Conservation (phyloP, 2,329 filamentous ascomycete genomes). For the Trichoderma koningiopsis region DNA sequence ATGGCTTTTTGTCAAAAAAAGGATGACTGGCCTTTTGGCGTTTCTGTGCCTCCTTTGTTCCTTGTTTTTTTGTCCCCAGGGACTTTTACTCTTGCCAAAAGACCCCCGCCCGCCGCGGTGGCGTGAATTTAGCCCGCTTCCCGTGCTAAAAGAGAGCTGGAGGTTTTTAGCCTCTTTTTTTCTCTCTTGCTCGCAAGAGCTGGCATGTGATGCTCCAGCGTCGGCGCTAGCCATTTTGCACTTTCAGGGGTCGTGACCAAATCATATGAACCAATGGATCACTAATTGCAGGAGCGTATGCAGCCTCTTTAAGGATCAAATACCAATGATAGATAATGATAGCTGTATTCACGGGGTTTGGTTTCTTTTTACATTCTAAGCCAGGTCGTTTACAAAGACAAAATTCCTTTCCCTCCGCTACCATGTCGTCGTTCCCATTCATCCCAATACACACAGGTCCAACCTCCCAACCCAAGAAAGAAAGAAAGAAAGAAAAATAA, state of each 20-base stretch:
- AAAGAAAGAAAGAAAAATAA: not conserved
- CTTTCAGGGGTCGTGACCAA: not conserved
- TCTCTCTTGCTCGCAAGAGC: not conserved
- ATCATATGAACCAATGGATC: not conserved
- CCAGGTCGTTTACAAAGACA: slow-evolving; percentile 1
- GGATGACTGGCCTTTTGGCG: not conserved
- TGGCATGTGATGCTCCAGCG: slow-evolving; percentile 17
- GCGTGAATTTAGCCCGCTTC: not conserved
- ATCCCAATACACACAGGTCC: not conserved
- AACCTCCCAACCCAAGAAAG: not conserved
- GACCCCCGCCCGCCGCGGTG: not conserved
- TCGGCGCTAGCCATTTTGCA: not conserved
- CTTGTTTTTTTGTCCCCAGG: too few relatives aligned
- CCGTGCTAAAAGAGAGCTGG: not conserved
- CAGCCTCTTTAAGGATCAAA: too few relatives aligned
- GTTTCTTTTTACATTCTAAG: not conserved
- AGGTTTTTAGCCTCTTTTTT: not conserved
- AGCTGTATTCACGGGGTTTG: not conserved
- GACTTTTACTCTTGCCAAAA: not conserved
- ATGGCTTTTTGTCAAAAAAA: not conserved
- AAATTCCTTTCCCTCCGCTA: not conserved
- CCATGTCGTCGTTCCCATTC: slow-evolving; percentile 6
- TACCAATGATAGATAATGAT: not conserved
- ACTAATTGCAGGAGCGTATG: not conserved
- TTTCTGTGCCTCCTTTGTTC: not conserved